Evolutionary conservation across 441 rosid species (phyloP), one percentile per base, ranked within the genome.

Genomic region (Daphne laureola): DNA sequence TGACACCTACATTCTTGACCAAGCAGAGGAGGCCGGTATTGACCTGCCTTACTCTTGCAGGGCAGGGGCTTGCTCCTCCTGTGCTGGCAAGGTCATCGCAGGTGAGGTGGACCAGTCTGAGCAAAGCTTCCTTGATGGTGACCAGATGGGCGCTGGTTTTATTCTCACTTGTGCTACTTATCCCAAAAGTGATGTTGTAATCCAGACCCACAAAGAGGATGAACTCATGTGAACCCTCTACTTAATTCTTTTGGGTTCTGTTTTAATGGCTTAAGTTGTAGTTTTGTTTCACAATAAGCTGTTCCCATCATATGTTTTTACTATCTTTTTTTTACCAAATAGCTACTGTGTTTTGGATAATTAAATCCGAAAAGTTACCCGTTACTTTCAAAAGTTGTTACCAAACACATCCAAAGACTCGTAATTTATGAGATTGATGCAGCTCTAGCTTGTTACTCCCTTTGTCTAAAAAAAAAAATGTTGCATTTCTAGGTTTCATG

Each of bases 21-120:
- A 71, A 0, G 88, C 88, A 0, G 98, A 93, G 65, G 95, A 81
- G 17, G 4, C 3, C 0, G 97, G 96, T 2, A 41, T 89, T 3
- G 98, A 89, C 64, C 61, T 89, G 53, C 98, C 98, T 0, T 93
- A 83, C 95, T 87, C 97, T 0, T 93, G 98, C 80, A 73, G 97
- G 61, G 97, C 96, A 1, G 97, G 97, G 15, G 67, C 98, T 18
- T 93, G 98, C 78, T 87, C 97, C 4, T 76, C 89, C 16, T 93
- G 97, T 45, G 93, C 90, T 0, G 96, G 92, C 8, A 87, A 77
- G 53, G 45, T 93, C 5, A 26, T 57, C 0, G 8, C 35, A 2
- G 98, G 96, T 1, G 0, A 11, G 0, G 76, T 92, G 45, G 96
- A 92, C 38, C 98, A 92, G 65, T 78, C 90, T 14, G 98, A 89